Base-by-base conservation (phyloP, 2,329 filamentous ascomycete species). In the Fusarium sp. region DNA sequence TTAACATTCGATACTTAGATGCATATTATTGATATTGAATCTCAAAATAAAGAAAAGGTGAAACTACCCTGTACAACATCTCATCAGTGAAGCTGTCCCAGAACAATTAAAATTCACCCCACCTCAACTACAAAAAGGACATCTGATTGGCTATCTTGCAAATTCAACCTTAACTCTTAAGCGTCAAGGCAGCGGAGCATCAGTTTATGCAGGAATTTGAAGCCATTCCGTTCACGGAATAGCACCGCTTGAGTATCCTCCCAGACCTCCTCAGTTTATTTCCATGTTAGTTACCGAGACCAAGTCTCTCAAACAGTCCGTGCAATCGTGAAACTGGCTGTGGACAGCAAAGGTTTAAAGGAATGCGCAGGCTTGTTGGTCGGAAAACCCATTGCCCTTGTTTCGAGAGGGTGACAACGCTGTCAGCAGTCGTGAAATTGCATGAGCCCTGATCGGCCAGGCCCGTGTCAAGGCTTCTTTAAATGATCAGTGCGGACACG, bases 51-150 rank as follows among this genome's bases (percentile, higher is more conserved):
- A 29, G 5, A 31, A 31, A 31, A 13, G 13, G 29, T 11, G 17
- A 5, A 13, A n/a, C 23, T 54, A 54, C 51, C 51, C 43, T 54
- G 39, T 11, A 54, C 13, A 21, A 4, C 10, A 36, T 6, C 7
- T 20, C 6, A 9, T 20, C 14, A 10, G 15, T 20, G 15, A 54
- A 21, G n/a, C 20, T 20, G 23, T 25, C 20, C 7, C 4, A 15
- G 18, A 23, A 29, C 6, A 31, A 25, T 25, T 25, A 21, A 6
- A 1, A 6, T 11, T 9, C 25, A 13, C n/a, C 31, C 23, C 2
- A 5, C 17, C 25, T 10, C n/a, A 14, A 13, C n/a, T 4, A 11
- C 4, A 13, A 17, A 17, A 1, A 7, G 1, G 0, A 2, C 0
- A 13, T 21, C 17, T 13, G 8, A 54, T 39, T 50, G 31, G 51